Base-by-base conservation (phyloP, 2,329 filamentous ascomycete genomes). In the Microdochium paspali region DNA sequence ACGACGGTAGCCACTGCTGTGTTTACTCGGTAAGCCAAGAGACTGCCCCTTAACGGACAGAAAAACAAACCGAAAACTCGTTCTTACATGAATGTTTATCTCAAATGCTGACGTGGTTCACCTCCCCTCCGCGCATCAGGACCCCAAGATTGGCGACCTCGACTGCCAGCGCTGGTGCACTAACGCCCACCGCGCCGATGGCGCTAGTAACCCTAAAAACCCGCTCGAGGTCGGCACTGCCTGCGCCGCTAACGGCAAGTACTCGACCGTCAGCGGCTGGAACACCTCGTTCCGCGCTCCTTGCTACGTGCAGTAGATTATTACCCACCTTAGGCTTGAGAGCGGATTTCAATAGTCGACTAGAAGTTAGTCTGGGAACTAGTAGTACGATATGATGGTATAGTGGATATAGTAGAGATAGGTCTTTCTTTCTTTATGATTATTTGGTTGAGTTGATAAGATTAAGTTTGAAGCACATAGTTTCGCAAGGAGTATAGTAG, bases 151-250 rank as follows among this genome's bases (percentile, higher is more conserved):
- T 18, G 35, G 35, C 18, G 18, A 40, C 18, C 35, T 40, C 35
- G 35, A 40, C 35, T 40, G 35, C 35, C 35, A 40, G 35, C 35
- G 35, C 35, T 40, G 35, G 35, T 40, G 35, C 18, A 40, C 35
- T 9, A 40, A 40, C 35, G 35, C 35, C 35, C 35, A 40, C 35
- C 35, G 35, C 35, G 35, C 35, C 35, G 35, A 40, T 40, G 35
- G 35, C 12, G 35, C 35, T n/a, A 40, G n/a, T 20, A 40, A 40
- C 35, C 35, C 35, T 5, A 20, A 21, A n/a, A 40, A 40, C 35
- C 35, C 35, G 20, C 35, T 40, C 18, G 35, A 40, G 35, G 35
- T 40, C 18, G 35, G 35, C 18, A 40, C 35, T 20, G 35, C 35
- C 35, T 40, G 35, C 35, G 18, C 12, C 35, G 35, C 35, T 21